Evolutionary conservation across 2,329 filamentous ascomycete species (phyloP).

Genomic region (Thelonectria olida): DNA sequence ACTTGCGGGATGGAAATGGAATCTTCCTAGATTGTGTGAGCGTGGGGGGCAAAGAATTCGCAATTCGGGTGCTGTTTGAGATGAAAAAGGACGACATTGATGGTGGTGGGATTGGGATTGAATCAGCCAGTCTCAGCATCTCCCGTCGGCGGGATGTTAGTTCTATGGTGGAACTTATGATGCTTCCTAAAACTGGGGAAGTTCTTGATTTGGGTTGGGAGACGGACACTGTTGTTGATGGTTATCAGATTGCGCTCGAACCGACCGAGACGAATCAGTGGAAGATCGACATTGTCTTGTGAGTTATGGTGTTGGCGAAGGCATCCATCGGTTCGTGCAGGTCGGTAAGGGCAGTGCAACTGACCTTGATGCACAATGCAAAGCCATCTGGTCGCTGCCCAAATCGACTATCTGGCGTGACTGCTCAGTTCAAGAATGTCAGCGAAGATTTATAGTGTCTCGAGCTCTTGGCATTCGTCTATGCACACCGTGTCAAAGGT

Average conservation of each 20-base stretch:
- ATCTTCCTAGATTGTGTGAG: neutral
- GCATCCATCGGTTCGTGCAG: no score
- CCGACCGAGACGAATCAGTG: slow-evolving; percentile 1
- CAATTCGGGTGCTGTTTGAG: neutral
- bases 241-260: neutral
- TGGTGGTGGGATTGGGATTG: no score
- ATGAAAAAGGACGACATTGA: neutral
- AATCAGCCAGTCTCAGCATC: neutral
- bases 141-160: neutral
- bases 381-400: no score
- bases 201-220: neutral
- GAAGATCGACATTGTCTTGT: neutral
- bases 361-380: no score
- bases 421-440: no score
- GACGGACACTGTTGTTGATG: neutral
- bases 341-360: no score
- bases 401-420: no score
- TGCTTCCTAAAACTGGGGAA: neutral
- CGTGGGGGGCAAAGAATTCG: neutral
- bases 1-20: neutral
- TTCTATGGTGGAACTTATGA: neutral
- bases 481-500: no score
- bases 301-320: no score
- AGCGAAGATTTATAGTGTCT: no score
- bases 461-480: no score